Evolutionary conservation across 352 stramenopile genomes (phyloP), one percentile per base, ranked within the genome.

Genomic region (Thalassiosira mediterranea): DNA sequence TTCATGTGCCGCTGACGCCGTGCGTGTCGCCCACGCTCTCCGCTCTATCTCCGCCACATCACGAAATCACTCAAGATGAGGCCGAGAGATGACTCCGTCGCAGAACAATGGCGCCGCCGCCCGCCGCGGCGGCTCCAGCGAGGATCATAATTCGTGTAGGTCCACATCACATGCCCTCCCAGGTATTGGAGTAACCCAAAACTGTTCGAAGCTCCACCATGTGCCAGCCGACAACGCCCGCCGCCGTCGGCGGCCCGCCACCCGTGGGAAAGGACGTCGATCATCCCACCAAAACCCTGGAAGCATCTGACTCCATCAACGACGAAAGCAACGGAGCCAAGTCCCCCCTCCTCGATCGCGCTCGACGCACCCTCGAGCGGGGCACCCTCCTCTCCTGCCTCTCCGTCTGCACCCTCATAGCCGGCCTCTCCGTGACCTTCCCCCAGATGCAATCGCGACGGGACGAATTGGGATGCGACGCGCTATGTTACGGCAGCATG

Each of bases 401-500:
- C 32, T 76, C 67, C 0, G 25, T 76, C 37, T 40, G 59, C 28
- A 38, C 66, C 19, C 59, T 72, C 5, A 73, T 79, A 23, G 64
- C 52, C 0, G 71, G 71, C 3, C 42, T 69, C 21, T 83, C 86
- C 7, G 26, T 92, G 2, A 84, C 77, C 4, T 88, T 89, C 46
- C 83, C 83, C 5, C 76, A 89, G 42, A 69, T 79, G 42, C 83
- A 92, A 67, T 78, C 47, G 38, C 64, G 76, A 23, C 72, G 81
- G 21, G 83, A 90, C 61, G 68, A 57, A 54, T 54, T 92, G n/a
- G 78, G 74, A 0, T 92, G 86, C 46, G 86, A 92, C 74, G 42
- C 78, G 1, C 17, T 88, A 25, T 92, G 86, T 48, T 82, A 88
- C 13, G 86, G 86, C 23, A 74, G 38, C n/a, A 88, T 90, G 75